Conservation (phyloP, 352 stramenopile genomes). For the Pythium graminicola region DNA sequence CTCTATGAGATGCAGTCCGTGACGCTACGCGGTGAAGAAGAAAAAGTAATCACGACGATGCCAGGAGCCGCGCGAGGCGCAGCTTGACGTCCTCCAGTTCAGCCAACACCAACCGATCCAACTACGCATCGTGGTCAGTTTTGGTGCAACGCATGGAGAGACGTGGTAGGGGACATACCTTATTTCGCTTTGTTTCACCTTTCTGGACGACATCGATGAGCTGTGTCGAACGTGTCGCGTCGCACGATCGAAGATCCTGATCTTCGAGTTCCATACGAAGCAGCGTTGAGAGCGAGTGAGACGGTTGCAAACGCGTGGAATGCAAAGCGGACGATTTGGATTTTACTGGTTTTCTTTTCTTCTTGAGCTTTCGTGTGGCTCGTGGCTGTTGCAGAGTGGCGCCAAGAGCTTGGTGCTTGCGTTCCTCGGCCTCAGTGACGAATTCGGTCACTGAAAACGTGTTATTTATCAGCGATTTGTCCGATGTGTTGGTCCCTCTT, state of each 20-base stretch:
- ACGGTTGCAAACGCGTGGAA: constrained; percentile 9
- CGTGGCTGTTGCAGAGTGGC: not conserved
- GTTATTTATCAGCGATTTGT: not conserved
- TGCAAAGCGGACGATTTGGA: constrained; percentile 2
- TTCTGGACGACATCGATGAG: constrained; percentile 44
- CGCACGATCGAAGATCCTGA: not conserved
- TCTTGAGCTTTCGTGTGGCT: not conserved
- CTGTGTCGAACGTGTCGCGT: constrained; percentile 20
- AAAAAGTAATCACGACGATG: constrained; percentile 5
- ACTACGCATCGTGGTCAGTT: constrained; percentile 26
- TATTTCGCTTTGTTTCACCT: constrained; percentile 51
- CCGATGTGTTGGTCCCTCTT: constrained; percentile 4
- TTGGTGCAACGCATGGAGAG: too few relatives aligned
- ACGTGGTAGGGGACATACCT: too few relatives aligned
- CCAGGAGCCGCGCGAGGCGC: constrained; percentile 44
- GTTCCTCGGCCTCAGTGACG: constrained; percentile 29
- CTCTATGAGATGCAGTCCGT: constrained; percentile 48
- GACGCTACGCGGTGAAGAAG: not conserved
- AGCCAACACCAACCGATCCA: constrained; percentile 51
- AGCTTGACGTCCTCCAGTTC: constrained; percentile 66
- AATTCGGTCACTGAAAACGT: constrained; percentile 19
- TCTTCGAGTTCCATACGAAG: constrained; percentile 15
- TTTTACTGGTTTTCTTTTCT: constrained; percentile 1
- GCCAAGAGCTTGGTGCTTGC: constrained; percentile 20
- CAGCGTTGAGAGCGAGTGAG: constrained; percentile 19